A percentile compares a stretch with the other conserved stretches of the same genome.
Conservation (phyloP, 2,329 filamentous ascomycete genomes). For the Alternaria gaisen region DNA sequence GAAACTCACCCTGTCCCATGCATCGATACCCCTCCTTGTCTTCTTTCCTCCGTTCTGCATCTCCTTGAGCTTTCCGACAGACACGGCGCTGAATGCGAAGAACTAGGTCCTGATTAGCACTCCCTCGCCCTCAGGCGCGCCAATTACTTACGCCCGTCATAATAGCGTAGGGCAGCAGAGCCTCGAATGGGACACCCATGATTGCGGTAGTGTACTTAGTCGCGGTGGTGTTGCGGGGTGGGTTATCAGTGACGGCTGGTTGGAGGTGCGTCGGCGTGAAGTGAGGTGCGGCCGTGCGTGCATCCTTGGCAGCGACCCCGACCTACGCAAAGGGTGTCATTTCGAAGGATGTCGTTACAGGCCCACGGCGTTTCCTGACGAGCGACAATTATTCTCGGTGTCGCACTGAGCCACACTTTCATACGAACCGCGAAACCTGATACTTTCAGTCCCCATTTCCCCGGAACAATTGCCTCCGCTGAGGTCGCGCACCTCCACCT, state of each 20-base stretch:
- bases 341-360: conserved; percentile 30
- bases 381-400: conserved; percentile 41
- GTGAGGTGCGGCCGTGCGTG: conserved; percentile 23
- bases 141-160: conserved; percentile 64
- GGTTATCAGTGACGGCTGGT: conserved; percentile 21
- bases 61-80: conserved; percentile 65
- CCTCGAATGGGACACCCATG: conserved; percentile 74
- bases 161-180: conserved; percentile 70
- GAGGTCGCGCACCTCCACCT: conserved; percentile 31
- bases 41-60: conserved; percentile 71
- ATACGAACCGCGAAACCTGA: conserved; percentile 45
- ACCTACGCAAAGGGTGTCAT: conserved; percentile 37
- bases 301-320: conserved; percentile 26
- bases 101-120: conserved; percentile 57
- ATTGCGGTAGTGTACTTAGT: conserved; percentile 43
- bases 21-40: conserved; percentile 66
- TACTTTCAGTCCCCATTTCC: conserved; percentile 22
- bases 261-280: conserved; percentile 27
- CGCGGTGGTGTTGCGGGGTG: conserved; percentile 33
- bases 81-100: conserved; percentile 68
- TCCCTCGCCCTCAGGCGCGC: conserved; percentile 17
- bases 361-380: conserved; percentile 38
- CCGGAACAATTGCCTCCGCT: conserved; percentile 36
- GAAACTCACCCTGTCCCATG: conserved; percentile 69
- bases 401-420: conserved; percentile 43